Evolutionary conservation across 352 stramenopile genomes (phyloP).

Genomic region (Pythium sp.): DNA sequence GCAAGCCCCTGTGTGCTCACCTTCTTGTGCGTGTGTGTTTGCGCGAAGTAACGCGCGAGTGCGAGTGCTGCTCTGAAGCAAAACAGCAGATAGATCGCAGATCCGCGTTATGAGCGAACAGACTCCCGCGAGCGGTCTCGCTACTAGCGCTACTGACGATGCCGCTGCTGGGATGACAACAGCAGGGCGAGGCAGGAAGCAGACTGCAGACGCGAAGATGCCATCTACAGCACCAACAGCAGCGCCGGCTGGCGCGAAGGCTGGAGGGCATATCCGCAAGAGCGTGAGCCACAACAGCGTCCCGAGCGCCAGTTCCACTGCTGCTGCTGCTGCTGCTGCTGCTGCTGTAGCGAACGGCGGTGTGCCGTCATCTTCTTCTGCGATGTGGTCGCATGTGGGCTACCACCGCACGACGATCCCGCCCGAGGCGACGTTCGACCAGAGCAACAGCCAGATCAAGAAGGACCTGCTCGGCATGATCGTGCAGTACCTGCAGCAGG

Average conservation of each 20-base stretch:
- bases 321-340: background rate
- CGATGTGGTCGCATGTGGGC: slow-evolving; percentile 72
- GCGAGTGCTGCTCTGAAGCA: background rate
- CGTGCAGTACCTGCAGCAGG: slow-evolving; percentile 82
- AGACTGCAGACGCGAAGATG: background rate
- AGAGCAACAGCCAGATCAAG: slow-evolving; percentile 69
- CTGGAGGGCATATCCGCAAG: slow-evolving; percentile 15
- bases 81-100: slow-evolving; percentile 1
- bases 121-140: background rate
- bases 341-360: background rate
- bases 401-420: slow-evolving; percentile 83
- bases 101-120: background rate
- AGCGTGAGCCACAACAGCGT: slow-evolving; percentile 19
- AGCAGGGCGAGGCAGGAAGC: background rate
- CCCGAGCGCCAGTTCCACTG: background rate
- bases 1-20: background rate
- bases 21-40: background rate
- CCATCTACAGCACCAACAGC: background rate
- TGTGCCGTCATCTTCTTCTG: background rate
- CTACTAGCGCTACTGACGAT: background rate
- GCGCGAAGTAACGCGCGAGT: background rate
- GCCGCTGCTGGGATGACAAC: background rate
- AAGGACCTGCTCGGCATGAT: slow-evolving; percentile 84
- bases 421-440: slow-evolving; percentile 78
- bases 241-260: background rate